These are phyloP conservation scores for Danielozyma ontarioensis DNA, from an alignment of 805 yeast genomes.

Conservation along the genomic window DNA sequence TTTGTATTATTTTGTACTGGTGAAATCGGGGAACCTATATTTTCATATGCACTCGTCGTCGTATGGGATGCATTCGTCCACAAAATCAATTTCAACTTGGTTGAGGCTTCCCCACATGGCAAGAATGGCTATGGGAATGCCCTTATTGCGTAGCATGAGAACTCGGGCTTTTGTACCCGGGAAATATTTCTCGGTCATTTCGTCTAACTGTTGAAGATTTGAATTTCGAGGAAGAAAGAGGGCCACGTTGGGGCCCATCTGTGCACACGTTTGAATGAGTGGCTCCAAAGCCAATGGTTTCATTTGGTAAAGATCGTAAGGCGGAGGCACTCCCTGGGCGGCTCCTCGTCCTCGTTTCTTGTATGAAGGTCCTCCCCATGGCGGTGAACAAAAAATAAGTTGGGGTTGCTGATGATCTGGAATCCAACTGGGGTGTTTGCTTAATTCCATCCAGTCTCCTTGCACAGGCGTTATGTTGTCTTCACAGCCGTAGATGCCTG, in stretches of 20 bases:
- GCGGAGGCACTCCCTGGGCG: conserved; percentile 1
- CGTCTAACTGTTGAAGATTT: conserved; percentile 46
- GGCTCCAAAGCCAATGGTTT: conserved; percentile 46
- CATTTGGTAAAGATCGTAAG: conserved; percentile 42
- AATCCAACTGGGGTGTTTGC: conserved; percentile 12
- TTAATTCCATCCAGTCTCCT: conserved; percentile 46
- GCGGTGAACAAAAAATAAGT: conserved; percentile 73
- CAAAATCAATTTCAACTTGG: background rate
- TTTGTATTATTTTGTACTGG: no score
- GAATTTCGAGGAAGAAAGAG: conserved; percentile 63
- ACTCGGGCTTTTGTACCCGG: conserved; percentile 4
- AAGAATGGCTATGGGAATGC: background rate
- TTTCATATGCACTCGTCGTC: no score
- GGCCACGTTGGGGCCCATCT: conserved; percentile 44
- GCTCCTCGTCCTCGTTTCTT: conserved; percentile 20
- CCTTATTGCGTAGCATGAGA: background rate
- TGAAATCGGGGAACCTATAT: no score
- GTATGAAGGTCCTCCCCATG: conserved; percentile 83
- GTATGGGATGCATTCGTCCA: background rate
- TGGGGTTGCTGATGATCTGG: no score
- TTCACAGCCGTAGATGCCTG: conserved; percentile 54
- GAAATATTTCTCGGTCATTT: conserved; percentile 40
- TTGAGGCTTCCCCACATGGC: background rate
- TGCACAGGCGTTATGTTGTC: conserved; percentile 44
- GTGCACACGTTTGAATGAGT: conserved; percentile 38